A percentile compares a stretch with the other conserved stretches of the same genome.
Evolutionary conservation across 805 yeast species (phyloP).

Genomic region (Nakazawaea laoshanensis): DNA sequence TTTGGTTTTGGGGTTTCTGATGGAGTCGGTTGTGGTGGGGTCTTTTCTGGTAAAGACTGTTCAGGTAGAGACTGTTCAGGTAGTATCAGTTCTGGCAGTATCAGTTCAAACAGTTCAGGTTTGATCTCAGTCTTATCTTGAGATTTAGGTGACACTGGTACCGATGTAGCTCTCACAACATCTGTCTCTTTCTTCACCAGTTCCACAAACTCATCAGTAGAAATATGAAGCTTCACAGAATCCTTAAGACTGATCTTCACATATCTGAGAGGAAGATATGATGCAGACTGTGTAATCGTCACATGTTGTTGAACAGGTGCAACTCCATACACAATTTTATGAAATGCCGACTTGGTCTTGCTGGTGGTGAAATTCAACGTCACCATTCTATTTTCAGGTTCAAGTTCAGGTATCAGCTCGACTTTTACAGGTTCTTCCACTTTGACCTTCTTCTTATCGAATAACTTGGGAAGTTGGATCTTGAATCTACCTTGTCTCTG

Average conservation of each 20-base stretch:
- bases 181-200: too few relatives aligned
- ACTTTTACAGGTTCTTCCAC: conserved; percentile 10
- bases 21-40: neutral
- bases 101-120: too few relatives aligned
- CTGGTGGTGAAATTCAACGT: neutral
- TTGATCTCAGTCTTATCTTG: too few relatives aligned
- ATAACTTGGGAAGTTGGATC: conserved; percentile 33
- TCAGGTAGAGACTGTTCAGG: neutral
- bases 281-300: conserved; percentile 14
- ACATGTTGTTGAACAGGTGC: neutral
- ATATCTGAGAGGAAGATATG: conserved; percentile 22
- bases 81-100: too few relatives aligned
- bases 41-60: neutral
- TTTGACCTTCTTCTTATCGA: conserved; percentile 10
- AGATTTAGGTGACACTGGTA: too few relatives aligned
- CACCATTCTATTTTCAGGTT: conserved; percentile 1
- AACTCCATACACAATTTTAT: too few relatives aligned
- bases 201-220: conserved; percentile 19
- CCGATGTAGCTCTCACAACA: too few relatives aligned
- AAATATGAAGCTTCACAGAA: conserved; percentile 16
- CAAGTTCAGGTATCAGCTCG: conserved; percentile 5
- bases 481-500: conserved; percentile 53
- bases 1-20: neutral
- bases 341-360: conserved; percentile 1
- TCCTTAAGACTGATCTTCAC: conserved; percentile 23